These are phyloP conservation scores for Termitomyces sp. DNA, from an alignment of 768 basidiomycete species.

Conservation along the genomic window DNA sequence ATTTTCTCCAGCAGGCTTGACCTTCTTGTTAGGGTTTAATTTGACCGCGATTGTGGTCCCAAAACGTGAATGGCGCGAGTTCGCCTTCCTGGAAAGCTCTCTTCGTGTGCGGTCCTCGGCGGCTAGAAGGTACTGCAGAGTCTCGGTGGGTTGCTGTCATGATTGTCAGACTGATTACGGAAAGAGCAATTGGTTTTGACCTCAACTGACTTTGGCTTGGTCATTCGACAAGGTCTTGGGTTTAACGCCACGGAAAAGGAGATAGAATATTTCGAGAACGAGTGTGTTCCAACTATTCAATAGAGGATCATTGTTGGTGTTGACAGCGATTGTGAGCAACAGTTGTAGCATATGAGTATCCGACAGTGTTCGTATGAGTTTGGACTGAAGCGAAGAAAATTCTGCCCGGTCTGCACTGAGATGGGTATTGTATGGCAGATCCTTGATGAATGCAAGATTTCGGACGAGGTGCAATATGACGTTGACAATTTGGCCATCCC, in stretches of 20 bases:
- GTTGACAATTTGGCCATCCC: conserved; percentile 84
- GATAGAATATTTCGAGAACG: conserved; percentile 88
- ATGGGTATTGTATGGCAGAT: conserved; percentile 67
- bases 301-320: conserved; percentile 67
- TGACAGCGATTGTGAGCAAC: conserved; percentile 81
- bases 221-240: conserved; percentile 53
- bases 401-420: conserved; percentile 77
- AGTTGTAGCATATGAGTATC: conserved; percentile 73
- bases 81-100: conserved; percentile 43
- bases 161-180: conserved; percentile 1
- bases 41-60: conserved; percentile 90
- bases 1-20: conserved; percentile 6
- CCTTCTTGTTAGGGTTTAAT: conserved; percentile 53
- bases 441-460: conserved; percentile 93
- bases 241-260: conserved; percentile 77
- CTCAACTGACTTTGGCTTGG: conserved; percentile 54
- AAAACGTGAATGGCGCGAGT: conserved; percentile 91
- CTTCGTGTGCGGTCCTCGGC: conserved; percentile 65
- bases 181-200: not conserved
- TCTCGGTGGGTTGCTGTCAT: conserved; percentile 58
- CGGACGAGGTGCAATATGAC: conserved; percentile 86
- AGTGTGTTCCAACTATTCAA: conserved; percentile 86
- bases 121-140: conserved; percentile 71
- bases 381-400: conserved; percentile 71
- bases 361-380: conserved; percentile 63